A percentile compares a stretch with the other conserved stretches of the same genome.
Evolutionary conservation across 2,329 filamentous ascomycete genomes (phyloP).

Genomic region (Alternaria postmessia): DNA sequence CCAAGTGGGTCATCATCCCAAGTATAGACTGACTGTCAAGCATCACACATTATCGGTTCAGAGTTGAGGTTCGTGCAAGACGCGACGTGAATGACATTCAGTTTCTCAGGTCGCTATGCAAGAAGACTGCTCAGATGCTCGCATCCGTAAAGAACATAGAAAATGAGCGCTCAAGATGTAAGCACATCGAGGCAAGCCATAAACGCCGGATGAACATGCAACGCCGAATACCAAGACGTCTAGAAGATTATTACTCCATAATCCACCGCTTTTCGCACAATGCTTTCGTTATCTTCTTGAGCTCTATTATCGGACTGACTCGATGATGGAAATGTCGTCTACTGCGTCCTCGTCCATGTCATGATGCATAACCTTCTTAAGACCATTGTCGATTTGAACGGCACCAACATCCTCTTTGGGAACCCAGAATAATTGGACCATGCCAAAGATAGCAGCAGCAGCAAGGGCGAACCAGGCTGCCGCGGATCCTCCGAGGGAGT

Average conservation of each 20-base stretch:
- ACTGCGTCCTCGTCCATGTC: constrained; percentile 36
- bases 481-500: constrained; percentile 67
- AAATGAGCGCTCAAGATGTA: constrained; percentile 5
- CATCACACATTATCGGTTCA: neutral
- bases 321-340: constrained; percentile 38
- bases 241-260: constrained; percentile 4
- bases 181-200: constrained; percentile 6
- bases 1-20: neutral
- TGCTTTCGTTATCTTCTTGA: neutral
- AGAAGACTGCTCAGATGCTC: constrained; percentile 26
- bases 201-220: constrained; percentile 35
- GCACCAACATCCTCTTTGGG: constrained; percentile 55
- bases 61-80: neutral
- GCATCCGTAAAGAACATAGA: constrained; percentile 3
- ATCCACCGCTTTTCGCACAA: constrained; percentile 5
- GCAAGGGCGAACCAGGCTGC: constrained; percentile 68
- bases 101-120: constrained; percentile 20
- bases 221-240: constrained; percentile 3
- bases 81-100: neutral
- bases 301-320: constrained; percentile 32
- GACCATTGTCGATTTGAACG: constrained; percentile 43
- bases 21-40: neutral
- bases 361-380: constrained; percentile 40
- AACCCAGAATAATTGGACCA: constrained; percentile 65
- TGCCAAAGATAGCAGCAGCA: constrained; percentile 63